A percentile compares a stretch with the other conserved stretches of the same genome.
Conservation (phyloP, 805 yeast species). For the Saccharomycopsis schoenii region DNA sequence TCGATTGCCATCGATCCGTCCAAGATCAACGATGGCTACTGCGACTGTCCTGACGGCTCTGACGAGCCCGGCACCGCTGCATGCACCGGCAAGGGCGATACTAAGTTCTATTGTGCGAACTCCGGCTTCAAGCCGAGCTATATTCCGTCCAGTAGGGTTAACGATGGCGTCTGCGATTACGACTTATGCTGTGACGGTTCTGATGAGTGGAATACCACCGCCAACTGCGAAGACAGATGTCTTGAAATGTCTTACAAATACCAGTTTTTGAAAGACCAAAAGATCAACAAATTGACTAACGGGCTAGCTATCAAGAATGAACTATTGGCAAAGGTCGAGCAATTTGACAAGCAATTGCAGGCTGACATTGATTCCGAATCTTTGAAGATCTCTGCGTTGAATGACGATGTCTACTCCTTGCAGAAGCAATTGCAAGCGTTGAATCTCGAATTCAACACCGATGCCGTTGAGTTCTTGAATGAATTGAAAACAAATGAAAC, state of each 20-base stretch:
- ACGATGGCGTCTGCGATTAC: slow-evolving; percentile 90
- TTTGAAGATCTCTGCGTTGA: slow-evolving; percentile 8
- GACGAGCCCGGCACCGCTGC: slow-evolving; percentile 97
- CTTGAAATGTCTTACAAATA: slow-evolving; percentile 23
- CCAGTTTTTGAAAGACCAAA: slow-evolving; percentile 19
- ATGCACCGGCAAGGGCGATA: slow-evolving; percentile 32
- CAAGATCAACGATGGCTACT: slow-evolving; percentile 77
- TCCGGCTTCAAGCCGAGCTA: slow-evolving; percentile 54
- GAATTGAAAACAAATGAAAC: slow-evolving; percentile 3
- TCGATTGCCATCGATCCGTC: slow-evolving; percentile 47
- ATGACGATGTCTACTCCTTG: slow-evolving; percentile 13
- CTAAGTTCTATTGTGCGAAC: slow-evolving; percentile 68
- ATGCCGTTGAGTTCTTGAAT: slow-evolving; percentile 13
- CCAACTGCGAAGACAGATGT: slow-evolving; percentile 24
- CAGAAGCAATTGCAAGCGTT: slow-evolving; percentile 11
- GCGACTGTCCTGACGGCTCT: slow-evolving; percentile 97
- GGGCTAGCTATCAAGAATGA: slow-evolving; percentile 21
- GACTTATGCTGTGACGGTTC: slow-evolving; percentile 89
- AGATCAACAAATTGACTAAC: slow-evolving; percentile 20
- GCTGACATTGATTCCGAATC: slow-evolving; percentile 8
- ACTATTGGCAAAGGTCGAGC: slow-evolving; percentile 5
- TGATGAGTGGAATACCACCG: slow-evolving; percentile 47
- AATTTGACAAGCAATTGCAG: slow-evolving; percentile 1
- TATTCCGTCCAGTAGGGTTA: slow-evolving; percentile 58
- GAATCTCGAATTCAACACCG: slow-evolving; percentile 12